Conservation (phyloP, 768 basidiomycete species). For the Boletellus ananas region DNA sequence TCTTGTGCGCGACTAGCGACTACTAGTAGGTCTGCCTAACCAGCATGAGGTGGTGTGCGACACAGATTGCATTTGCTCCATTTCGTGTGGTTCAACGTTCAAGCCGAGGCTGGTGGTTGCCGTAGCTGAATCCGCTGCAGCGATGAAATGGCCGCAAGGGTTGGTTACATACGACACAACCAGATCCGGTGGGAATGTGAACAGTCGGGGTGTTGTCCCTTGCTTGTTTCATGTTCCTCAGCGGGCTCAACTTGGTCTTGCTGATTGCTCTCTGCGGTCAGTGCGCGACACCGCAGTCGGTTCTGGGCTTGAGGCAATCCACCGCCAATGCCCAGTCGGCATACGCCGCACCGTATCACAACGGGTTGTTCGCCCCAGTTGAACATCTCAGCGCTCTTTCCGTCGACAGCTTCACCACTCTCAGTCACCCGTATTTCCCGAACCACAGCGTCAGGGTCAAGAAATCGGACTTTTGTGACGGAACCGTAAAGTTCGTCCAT, state of each 20-base stretch:
- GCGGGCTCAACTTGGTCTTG: conserved; percentile 15
- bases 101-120: conserved; percentile 22
- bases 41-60: too few relatives aligned
- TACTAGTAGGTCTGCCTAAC: too few relatives aligned
- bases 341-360: conserved; percentile 18
- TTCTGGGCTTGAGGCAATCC: conserved; percentile 11
- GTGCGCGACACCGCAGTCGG: conserved; percentile 21
- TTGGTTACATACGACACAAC: too few relatives aligned
- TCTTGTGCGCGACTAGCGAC: too few relatives aligned
- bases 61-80: too few relatives aligned
- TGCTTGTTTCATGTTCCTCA: conserved; percentile 7
- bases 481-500: conserved; percentile 34
- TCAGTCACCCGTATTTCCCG: conserved; percentile 45
- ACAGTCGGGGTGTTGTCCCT: too few relatives aligned
- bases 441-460: conserved; percentile 40
- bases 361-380: conserved; percentile 33
- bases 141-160: too few relatives aligned
- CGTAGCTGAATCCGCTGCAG: too few relatives aligned
- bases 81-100: too few relatives aligned
- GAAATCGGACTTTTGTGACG: conserved; percentile 37
- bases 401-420: conserved; percentile 32
- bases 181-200: too few relatives aligned
- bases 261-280: conserved; percentile 9
- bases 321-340: neutral
- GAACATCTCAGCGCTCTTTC: conserved; percentile 30